Percentiles rank a stretch among this genome's conserved stretches.
Evolutionary conservation across 2,329 filamentous ascomycete genomes (phyloP).

Genomic region (Orbilia quercus): DNA sequence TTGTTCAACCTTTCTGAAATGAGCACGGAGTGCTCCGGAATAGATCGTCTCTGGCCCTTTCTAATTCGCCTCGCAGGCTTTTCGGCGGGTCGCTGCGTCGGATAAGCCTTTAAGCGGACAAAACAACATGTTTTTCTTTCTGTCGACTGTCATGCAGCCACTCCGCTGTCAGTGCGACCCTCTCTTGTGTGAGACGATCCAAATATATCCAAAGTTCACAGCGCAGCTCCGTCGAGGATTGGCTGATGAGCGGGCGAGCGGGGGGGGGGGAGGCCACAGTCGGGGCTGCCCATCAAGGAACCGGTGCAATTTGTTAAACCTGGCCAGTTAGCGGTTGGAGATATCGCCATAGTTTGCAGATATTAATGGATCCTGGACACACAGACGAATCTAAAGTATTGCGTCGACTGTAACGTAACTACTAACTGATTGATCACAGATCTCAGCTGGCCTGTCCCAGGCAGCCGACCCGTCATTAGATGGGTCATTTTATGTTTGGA

Average conservation of each 20-base stretch:
- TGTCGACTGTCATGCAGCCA: conserved; percentile 55
- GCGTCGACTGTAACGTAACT: neutral
- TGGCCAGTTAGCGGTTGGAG: conserved; percentile 5
- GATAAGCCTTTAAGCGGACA: conserved; percentile 55
- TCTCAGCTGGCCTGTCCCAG: conserved; percentile 8
- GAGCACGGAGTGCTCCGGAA: conserved; percentile 48
- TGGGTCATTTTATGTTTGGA: conserved; percentile 13
- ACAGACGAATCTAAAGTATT: too few species aligned
- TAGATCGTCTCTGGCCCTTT: conserved; percentile 47
- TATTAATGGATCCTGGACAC: neutral
- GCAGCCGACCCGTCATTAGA: conserved; percentile 47
- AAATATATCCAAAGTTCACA: conserved; percentile 39
- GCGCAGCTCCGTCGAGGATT: conserved; percentile 16
- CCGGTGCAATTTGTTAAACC: neutral
- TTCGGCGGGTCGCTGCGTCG: conserved; percentile 50
- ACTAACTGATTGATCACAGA: neutral
- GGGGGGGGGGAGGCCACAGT: too few species aligned
- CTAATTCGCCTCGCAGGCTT: conserved; percentile 48
- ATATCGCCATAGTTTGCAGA: neutral
- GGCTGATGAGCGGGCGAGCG: conserved; percentile 8
- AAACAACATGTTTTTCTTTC: too few species aligned
- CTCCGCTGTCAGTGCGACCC: conserved; percentile 56
- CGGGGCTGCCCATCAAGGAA: neutral
- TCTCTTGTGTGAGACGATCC: conserved; percentile 45
- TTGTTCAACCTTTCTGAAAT: conserved; percentile 53